Evolutionary conservation across 495 filamentous ascomycete genomes (phyloP).

Genomic region (Glutinoglossum americanum): DNA sequence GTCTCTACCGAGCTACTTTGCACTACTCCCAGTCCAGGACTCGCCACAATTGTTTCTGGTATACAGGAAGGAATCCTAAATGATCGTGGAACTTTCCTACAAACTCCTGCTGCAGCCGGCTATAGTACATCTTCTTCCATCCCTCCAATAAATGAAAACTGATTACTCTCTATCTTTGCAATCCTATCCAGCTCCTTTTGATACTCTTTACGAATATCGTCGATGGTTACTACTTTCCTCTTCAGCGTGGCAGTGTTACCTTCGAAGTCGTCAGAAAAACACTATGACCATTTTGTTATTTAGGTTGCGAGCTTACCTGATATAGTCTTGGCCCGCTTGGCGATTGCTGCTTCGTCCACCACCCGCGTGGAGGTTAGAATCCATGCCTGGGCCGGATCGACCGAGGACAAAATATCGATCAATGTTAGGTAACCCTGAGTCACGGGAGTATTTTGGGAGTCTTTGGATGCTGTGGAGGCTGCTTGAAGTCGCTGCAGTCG

Average conservation of each 20-base stretch:
- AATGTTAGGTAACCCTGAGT: conserved; percentile 51
- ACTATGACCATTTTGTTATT: conserved; percentile 6
- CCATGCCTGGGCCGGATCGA: conserved; percentile 61
- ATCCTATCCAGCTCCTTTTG: conserved; percentile 68
- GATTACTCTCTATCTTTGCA: conserved; percentile 34
- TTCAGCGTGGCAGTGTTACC: conserved; percentile 9
- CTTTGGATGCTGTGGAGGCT: conserved; percentile 25
- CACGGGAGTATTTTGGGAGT: conserved; percentile 31
- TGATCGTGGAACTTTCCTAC: not conserved
- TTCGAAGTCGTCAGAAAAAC: conserved; percentile 19
- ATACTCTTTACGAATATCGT: conserved; percentile 66
- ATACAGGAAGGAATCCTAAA: not conserved
- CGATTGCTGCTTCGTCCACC: conserved; percentile 19
- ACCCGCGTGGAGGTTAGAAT: conserved; percentile 18
- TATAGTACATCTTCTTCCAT: conserved; percentile 9
- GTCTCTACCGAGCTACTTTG: not conserved
- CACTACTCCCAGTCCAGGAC: not conserved
- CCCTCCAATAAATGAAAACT: conserved; percentile 34
- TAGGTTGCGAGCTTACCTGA: not conserved
- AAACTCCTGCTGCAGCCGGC: not conserved
- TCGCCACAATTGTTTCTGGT: not conserved
- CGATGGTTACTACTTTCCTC: conserved; percentile 54
- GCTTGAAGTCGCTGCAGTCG: conserved; percentile 39
- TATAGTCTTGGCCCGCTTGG: not conserved
- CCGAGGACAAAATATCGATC: conserved; percentile 73